Conservation (phyloP, 1,139 yeast species). For the Saccharomycopsis phalli region DNA sequence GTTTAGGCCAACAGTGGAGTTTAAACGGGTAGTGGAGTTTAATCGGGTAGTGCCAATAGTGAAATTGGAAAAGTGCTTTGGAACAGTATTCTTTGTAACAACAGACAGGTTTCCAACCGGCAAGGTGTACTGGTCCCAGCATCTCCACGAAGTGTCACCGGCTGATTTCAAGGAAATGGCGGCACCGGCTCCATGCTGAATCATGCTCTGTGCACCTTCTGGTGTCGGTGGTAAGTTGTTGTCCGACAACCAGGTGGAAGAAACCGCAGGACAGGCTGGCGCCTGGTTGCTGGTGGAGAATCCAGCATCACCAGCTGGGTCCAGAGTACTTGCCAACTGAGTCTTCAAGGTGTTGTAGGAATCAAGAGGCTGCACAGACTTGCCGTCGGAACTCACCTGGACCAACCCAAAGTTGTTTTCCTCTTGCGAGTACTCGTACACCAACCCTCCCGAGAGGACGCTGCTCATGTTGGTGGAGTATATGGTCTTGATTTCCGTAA, state of each 20-base stretch:
- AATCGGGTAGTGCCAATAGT: too few species aligned
- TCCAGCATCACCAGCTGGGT: constrained; percentile 74
- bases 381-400: constrained; percentile 31
- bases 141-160: constrained; percentile 8
- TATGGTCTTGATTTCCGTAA: constrained; percentile 53
- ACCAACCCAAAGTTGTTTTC: constrained; percentile 59
- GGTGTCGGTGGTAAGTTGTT: constrained; percentile 68
- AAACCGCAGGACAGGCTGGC: constrained; percentile 58
- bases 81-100: too few species aligned
- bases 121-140: constrained; percentile 3
- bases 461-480: constrained; percentile 56
- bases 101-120: background rate
- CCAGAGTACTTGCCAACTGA: constrained; percentile 37
- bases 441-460: constrained; percentile 72
- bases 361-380: constrained; percentile 34
- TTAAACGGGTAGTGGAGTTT: too few species aligned
- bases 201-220: constrained; percentile 57
- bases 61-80: too few species aligned
- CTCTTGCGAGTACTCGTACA: constrained; percentile 69
- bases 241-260: constrained; percentile 39
- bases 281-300: constrained; percentile 40
- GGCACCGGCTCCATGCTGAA: constrained; percentile 63
- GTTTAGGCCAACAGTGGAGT: too few species aligned
- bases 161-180: constrained; percentile 4
- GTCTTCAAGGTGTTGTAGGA: constrained; percentile 50